phyloP scores from a whole-genome alignment of 768 basidiomycete species.

The Pleurotus giganteus region DNA sequence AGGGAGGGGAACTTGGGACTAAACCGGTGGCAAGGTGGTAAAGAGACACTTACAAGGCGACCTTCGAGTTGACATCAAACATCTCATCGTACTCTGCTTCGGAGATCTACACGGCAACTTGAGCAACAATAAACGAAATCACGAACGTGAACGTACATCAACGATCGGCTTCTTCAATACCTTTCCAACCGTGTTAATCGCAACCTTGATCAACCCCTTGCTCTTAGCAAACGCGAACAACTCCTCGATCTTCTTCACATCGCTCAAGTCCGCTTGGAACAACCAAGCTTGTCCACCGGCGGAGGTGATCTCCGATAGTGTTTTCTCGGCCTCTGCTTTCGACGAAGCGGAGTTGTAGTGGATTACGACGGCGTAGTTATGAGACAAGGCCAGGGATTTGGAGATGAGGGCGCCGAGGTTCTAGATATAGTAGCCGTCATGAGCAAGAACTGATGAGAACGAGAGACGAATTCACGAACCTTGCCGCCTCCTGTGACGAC shows the following conservation, averaged over 20 bases:
- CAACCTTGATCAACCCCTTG: background rate
- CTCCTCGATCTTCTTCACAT: background rate
- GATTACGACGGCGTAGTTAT: background rate
- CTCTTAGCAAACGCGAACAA: background rate
- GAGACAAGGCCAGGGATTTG: background rate
- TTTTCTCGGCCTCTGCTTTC: background rate
- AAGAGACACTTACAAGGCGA: background rate
- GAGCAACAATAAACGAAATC: background rate
- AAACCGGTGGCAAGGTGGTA: background rate
- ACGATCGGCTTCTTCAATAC: background rate
- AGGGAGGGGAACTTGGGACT: background rate
- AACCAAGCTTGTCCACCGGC: background rate
- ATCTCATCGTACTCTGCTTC: conserved; percentile 1
- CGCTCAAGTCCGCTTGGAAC: conserved; percentile 1
- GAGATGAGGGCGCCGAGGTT: conserved; percentile 1
- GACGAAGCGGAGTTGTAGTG: background rate
- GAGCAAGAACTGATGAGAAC: background rate
- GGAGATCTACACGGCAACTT: background rate
- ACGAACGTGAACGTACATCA: background rate
- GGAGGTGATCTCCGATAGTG: background rate
- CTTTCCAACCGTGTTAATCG: conserved; percentile 1
- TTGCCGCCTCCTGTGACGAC: background rate
- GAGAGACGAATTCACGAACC: background rate
- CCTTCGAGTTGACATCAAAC: background rate
- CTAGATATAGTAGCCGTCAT: background rate